Percentiles rank a stretch among this genome's conserved stretches.
Conservation (phyloP, 345 rosid species). For the Fremontodendron californicum region DNA sequence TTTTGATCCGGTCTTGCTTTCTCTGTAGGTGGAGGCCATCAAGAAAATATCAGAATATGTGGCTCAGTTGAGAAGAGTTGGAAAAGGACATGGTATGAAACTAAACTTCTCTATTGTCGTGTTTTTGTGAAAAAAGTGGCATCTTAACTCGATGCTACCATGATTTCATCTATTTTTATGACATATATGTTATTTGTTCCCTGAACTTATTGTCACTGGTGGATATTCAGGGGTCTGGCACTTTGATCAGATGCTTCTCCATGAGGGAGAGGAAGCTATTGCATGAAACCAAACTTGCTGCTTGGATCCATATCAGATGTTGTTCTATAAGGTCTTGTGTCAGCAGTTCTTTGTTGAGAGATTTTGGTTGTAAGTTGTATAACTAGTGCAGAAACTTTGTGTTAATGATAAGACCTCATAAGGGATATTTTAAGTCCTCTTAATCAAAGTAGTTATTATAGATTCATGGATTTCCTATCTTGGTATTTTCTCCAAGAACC, state of each 20-base stretch:
- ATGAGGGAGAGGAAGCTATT: constrained; percentile 37
- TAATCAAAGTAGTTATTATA: not conserved
- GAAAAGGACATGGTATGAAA: constrained; percentile 87
- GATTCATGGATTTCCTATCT: not conserved
- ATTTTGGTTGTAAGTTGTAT: not conserved
- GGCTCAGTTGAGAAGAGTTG: constrained; percentile 80
- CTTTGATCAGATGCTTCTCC: constrained; percentile 81
- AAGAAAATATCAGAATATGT: constrained; percentile 81
- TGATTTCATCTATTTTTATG: not conserved
- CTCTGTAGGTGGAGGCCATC: constrained; percentile 66
- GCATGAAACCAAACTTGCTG: constrained; percentile 19
- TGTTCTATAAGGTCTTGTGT: constrained; percentile 6
- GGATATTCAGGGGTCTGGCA: constrained; percentile 77
- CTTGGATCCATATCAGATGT: not conserved
- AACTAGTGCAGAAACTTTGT: not conserved
- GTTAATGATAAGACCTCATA: not conserved
- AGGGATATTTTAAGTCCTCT: constrained; percentile 5
- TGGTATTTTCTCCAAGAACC: no score
- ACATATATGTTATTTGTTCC: not conserved
- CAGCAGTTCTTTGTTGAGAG: constrained; percentile 8
- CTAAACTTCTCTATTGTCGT: not conserved
- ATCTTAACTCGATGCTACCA: not conserved
- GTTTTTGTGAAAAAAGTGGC: not conserved
- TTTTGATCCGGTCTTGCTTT: not conserved
- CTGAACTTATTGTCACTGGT: not conserved